Evolutionary conservation across 2,329 filamentous ascomycete genomes (phyloP).

Genomic region (Helotiales sp.): DNA sequence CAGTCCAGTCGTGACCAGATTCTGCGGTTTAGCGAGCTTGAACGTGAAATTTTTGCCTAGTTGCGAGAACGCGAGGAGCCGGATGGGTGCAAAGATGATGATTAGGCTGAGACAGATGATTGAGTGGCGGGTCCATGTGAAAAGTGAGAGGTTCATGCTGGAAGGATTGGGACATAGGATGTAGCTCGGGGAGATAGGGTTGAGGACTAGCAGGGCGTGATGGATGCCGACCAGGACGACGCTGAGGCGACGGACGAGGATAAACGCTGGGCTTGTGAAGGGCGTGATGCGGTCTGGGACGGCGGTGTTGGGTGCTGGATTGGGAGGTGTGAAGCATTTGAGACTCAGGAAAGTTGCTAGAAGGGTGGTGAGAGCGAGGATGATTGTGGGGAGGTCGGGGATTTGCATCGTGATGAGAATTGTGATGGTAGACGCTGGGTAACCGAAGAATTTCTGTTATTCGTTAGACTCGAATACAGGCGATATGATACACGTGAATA

Average conservation of each 20-base stretch:
- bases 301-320: conserved; percentile 9
- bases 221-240: conserved; percentile 10
- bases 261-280: not conserved
- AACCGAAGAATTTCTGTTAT: too few relatives aligned
- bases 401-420: not conserved
- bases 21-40: conserved; percentile 58
- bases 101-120: conserved; percentile 32
- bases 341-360: conserved; percentile 18
- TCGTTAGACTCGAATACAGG: too few relatives aligned
- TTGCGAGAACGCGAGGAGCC: conserved; percentile 48
- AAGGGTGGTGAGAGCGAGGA: conserved; percentile 11
- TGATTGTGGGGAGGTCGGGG: conserved; percentile 3
- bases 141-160: conserved; percentile 25
- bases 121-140: conserved; percentile 38
- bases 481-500: too few relatives aligned
- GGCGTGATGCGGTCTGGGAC: conserved; percentile 10
- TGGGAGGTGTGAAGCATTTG: conserved; percentile 20
- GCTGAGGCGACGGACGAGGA: conserved; percentile 10
- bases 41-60: conserved; percentile 61
- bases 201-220: conserved; percentile 18
- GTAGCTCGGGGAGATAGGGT: conserved; percentile 3
- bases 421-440: too few relatives aligned
- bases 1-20: conserved; percentile 77
- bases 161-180: conserved; percentile 20
- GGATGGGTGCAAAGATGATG: conserved; percentile 37